phyloP scores from a whole-genome alignment of 345 rosid species.

The Abelmoschus esculentus region DNA sequence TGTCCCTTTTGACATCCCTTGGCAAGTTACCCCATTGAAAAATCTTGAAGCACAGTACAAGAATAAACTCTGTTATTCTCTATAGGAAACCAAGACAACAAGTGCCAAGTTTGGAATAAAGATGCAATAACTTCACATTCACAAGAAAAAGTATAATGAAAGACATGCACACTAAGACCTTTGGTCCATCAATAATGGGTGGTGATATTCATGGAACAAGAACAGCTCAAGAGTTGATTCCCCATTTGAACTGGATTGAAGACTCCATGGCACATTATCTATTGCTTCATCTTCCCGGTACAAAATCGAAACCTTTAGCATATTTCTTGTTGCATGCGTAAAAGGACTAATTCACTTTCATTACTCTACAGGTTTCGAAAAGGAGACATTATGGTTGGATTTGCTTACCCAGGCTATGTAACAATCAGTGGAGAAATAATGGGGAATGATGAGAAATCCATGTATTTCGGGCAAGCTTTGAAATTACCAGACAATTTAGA shows the following conservation, averaged over 20 bases:
- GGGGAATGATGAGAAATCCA: constrained; percentile 16
- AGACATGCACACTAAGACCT: background rate
- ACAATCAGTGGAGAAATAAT: constrained; percentile 37
- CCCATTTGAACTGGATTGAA: background rate
- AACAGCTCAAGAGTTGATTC: background rate
- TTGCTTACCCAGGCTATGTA: constrained; percentile 16
- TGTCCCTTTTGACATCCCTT: background rate
- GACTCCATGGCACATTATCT: constrained; percentile 5
- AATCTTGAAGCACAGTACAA: background rate
- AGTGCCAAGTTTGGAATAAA: constrained; percentile 1
- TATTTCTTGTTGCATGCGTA: too few relatives aligned
- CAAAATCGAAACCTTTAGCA: too few relatives aligned
- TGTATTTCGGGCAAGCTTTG: constrained; percentile 24
- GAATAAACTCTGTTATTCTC: background rate
- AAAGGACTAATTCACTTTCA: too few relatives aligned
- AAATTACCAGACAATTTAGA: constrained; percentile 29
- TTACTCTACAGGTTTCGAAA: constrained; percentile 26
- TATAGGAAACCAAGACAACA: background rate
- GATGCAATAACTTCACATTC: background rate
- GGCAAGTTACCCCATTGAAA: background rate
- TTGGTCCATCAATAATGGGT: background rate
- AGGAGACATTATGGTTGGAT: constrained; percentile 39
- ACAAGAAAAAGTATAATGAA: background rate
- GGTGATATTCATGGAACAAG: constrained; percentile 6
- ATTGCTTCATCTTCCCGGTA: constrained; percentile 5